Percentiles rank a stretch among this genome's conserved stretches.
Conservation (phyloP, 257 asterid genomes). For the Jacaranda mimosifolia region DNA sequence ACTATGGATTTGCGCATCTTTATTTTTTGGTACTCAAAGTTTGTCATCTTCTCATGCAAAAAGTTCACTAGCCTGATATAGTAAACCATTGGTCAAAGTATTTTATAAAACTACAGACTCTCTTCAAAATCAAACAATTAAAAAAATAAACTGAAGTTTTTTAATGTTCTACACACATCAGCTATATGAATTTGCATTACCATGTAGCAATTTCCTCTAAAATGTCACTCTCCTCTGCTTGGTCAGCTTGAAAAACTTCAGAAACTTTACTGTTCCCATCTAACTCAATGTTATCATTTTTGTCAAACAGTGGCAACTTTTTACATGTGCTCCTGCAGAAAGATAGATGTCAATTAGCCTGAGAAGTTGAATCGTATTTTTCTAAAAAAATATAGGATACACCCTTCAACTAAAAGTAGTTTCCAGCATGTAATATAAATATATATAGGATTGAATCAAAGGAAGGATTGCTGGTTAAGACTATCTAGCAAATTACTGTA, state of each 20-base stretch:
- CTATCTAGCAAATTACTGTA: constrained; percentile 78
- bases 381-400: background rate
- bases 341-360: constrained; percentile 14
- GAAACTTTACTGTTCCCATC: constrained; percentile 46
- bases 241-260: constrained; percentile 56
- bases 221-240: constrained; percentile 44
- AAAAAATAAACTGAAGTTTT: no score
- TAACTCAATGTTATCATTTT: constrained; percentile 33
- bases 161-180: no score
- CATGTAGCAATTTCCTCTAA: constrained; percentile 50
- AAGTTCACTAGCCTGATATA: no score
- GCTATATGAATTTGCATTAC: no score
- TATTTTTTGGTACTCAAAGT: no score
- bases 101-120: no score
- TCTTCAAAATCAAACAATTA: no score
- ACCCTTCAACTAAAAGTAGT: constrained; percentile 6
- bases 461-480: constrained; percentile 41
- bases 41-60: no score
- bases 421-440: no score
- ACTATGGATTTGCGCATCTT: no score
- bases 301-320: constrained; percentile 27
- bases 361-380: constrained; percentile 11
- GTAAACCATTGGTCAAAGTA: no score
- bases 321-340: constrained; percentile 53
- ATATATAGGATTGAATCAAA: constrained; percentile 39